phyloP scores from a whole-genome alignment of 2,329 filamentous ascomycete species.

The Orbilia blumenaviensis region DNA sequence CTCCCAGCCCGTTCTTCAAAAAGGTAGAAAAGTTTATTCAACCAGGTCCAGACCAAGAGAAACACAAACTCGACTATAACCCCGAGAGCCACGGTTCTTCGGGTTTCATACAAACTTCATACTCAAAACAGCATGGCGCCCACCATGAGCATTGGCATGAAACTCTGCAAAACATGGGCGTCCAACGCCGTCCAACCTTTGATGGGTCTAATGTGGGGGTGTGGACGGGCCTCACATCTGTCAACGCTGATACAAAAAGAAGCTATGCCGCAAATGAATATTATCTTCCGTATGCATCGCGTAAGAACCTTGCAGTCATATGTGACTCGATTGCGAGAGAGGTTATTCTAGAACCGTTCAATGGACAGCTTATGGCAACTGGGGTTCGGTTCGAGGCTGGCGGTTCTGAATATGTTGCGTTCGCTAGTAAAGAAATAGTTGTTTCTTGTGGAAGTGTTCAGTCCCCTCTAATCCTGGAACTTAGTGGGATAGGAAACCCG shows the following conservation, averaged over 20 bases:
- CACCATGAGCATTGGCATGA: constrained; percentile 65
- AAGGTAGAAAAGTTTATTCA: constrained; percentile 47
- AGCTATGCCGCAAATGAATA: constrained; percentile 63
- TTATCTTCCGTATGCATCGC: constrained; percentile 60
- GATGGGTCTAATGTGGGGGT: constrained; percentile 62
- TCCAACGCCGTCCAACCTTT: constrained; percentile 61
- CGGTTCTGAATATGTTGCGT: constrained; percentile 56
- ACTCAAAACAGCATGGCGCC: constrained; percentile 60
- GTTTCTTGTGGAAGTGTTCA: constrained; percentile 69
- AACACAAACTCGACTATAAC: constrained; percentile 40
- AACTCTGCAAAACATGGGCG: constrained; percentile 61
- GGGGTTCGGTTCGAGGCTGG: constrained; percentile 63
- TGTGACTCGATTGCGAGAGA: constrained; percentile 64
- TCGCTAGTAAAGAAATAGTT: constrained; percentile 66
- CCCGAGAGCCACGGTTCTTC: constrained; percentile 35
- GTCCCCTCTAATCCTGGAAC: constrained; percentile 70
- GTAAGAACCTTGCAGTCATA: constrained; percentile 65
- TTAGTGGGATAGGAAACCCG: constrained; percentile 69
- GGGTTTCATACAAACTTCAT: constrained; percentile 39
- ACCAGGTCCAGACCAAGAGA: constrained; percentile 14
- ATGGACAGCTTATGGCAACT: constrained; percentile 58
- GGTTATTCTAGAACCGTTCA: constrained; percentile 62
- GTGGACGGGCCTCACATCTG: constrained; percentile 61
- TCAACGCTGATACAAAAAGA: constrained; percentile 60
- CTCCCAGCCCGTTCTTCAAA: constrained; percentile 46